Conservation (phyloP, 352 stramenopile species). For the Phytopythium delawarense region DNA sequence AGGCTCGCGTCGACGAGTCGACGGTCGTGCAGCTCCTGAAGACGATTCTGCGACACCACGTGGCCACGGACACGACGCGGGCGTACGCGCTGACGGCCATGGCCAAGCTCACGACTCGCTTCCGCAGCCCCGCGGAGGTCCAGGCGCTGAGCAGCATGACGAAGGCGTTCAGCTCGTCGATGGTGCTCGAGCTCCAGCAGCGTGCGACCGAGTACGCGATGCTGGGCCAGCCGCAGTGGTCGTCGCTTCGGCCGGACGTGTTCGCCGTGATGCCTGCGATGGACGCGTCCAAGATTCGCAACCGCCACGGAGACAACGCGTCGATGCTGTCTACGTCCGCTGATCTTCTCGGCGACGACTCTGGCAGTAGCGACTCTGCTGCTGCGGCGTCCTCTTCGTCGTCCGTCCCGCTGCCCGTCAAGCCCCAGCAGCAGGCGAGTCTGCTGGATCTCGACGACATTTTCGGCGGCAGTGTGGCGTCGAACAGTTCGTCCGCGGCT, state of each 20-base stretch:
- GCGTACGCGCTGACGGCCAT: constrained; percentile 88
- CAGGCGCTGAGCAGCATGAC: constrained; percentile 85
- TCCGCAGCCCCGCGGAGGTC: constrained; percentile 65
- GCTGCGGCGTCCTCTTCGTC: constrained; percentile 11
- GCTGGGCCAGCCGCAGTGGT: constrained; percentile 79
- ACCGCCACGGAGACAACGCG: constrained; percentile 46
- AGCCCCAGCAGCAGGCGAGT: constrained; percentile 35
- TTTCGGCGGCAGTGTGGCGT: constrained; percentile 73
- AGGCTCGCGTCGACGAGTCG: constrained; percentile 61
- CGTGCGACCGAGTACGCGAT: constrained; percentile 94
- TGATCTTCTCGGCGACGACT: constrained; percentile 85
- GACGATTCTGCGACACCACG: constrained; percentile 82
- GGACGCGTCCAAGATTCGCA: constrained; percentile 81
- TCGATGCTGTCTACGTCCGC: constrained; percentile 27
- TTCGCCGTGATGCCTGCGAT: constrained; percentile 94
- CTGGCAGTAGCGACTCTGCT: constrained; percentile 7
- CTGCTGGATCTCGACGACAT: constrained; percentile 96
- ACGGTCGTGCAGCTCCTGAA: constrained; percentile 68
- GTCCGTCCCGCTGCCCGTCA: constrained; percentile 7
- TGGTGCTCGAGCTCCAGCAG: constrained; percentile 96
- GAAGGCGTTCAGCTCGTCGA: constrained; percentile 87
- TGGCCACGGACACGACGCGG: constrained; percentile 75
- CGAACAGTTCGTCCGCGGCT: constrained; percentile 21
- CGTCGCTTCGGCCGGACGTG: constrained; percentile 77
- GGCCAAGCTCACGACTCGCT: constrained; percentile 94